These are phyloP conservation scores for Evernia prunastri DNA, from an alignment of 495 filamentous ascomycete genomes.

Conservation along the genomic window DNA sequence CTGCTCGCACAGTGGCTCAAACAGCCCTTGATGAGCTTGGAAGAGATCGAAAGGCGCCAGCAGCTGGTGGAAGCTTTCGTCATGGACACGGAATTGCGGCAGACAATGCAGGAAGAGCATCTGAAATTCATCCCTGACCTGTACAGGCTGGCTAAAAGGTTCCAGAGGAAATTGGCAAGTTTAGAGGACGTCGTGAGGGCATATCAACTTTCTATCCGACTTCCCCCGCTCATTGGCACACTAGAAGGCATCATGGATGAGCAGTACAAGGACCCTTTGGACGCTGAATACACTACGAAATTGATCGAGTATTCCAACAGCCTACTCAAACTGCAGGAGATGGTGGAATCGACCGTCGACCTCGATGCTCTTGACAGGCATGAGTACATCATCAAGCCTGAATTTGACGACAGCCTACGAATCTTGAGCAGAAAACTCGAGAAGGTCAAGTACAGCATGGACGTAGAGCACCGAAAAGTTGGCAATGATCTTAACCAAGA, in stretches of 20 bases:
- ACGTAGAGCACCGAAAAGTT: constrained; percentile 69
- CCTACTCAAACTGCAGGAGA: constrained; percentile 82
- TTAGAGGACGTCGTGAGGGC: constrained; percentile 92
- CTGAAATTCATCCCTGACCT: constrained; percentile 89
- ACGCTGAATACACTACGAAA: constrained; percentile 82
- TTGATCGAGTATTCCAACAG: constrained; percentile 68
- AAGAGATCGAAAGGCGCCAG: constrained; percentile 85
- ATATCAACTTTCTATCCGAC: constrained; percentile 87
- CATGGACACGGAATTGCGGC: constrained; percentile 84
- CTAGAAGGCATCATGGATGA: constrained; percentile 95
- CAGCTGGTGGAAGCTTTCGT: constrained; percentile 95
- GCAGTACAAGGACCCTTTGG: constrained; percentile 78
- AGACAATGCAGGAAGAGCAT: constrained; percentile 98
- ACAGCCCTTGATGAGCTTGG: constrained; percentile 88
- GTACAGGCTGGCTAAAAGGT: constrained; percentile 88
- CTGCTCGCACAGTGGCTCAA: constrained; percentile 95
- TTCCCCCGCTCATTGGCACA: constrained; percentile 84
- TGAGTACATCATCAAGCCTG: constrained; percentile 97
- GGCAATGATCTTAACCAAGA: constrained; percentile 84
- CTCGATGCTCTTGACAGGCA: constrained; percentile 93
- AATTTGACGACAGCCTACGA: constrained; percentile 86
- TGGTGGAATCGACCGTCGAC: constrained; percentile 98
- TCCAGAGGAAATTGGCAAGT: constrained; percentile 83
- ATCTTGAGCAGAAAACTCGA: constrained; percentile 88
- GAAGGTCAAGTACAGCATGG: constrained; percentile 75